Percentiles rank a stretch among this genome's conserved stretches.
Evolutionary conservation across 1,139 yeast species (phyloP).

Genomic region (Zhuliangozyma blackwelliae): DNA sequence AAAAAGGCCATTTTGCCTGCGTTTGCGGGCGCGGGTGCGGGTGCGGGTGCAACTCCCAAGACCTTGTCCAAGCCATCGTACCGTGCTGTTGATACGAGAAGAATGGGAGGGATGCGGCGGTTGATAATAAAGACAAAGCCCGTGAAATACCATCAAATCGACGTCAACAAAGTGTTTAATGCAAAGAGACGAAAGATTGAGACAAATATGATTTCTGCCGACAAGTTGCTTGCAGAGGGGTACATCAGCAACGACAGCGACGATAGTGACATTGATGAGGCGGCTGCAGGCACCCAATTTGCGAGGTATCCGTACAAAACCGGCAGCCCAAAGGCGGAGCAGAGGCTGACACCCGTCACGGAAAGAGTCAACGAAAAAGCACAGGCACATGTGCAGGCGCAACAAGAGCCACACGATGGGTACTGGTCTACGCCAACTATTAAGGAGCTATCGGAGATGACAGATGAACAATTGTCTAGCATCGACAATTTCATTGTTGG

Average conservation of each 20-base stretch:
- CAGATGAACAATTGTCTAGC: slow-evolving; percentile 48
- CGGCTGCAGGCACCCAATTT: slow-evolving; percentile 5
- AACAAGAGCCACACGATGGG: slow-evolving; percentile 28
- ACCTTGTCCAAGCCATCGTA: slow-evolving; percentile 11
- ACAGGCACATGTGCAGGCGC: slow-evolving; percentile 8
- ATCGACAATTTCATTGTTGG: slow-evolving; percentile 75
- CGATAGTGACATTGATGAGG: slow-evolving; percentile 15
- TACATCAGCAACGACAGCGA: slow-evolving; percentile 18
- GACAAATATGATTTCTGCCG: slow-evolving; percentile 15
- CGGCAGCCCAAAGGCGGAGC: slow-evolving; percentile 1
- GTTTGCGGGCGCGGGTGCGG: slow-evolving; percentile 3
- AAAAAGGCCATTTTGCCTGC: slow-evolving; percentile 10
- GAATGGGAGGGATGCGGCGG: slow-evolving; percentile 25
- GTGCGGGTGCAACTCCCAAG: slow-evolving; percentile 10
- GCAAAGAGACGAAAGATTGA: slow-evolving; percentile 30
- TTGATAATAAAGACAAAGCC: slow-evolving; percentile 42
- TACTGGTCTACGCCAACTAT: slow-evolving; percentile 83
- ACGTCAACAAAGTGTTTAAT: slow-evolving; percentile 40
- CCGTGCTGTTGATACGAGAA: slow-evolving; percentile 13
- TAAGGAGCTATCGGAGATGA: slow-evolving; percentile 43
- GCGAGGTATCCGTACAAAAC: slow-evolving; percentile 15
- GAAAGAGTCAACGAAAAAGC: not conserved
- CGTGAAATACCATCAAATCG: slow-evolving; percentile 38
- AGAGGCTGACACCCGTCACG: too few relatives aligned
- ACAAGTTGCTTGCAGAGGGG: slow-evolving; percentile 14